phyloP scores from a whole-genome alignment of 148 eudicot genomes.

The Pouteria glomerata region DNA sequence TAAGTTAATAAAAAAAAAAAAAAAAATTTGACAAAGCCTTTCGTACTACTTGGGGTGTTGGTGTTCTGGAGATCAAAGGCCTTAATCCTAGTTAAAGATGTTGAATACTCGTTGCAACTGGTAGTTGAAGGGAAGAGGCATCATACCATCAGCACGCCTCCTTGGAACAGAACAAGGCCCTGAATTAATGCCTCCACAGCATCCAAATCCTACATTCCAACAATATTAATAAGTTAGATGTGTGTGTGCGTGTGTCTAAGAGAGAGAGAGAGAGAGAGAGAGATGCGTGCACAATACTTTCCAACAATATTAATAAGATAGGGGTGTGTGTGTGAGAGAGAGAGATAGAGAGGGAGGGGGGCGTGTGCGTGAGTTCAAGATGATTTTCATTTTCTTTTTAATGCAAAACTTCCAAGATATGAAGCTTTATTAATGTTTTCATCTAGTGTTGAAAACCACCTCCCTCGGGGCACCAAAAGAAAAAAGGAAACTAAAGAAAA shows the following conservation, averaged over 20 bases:
- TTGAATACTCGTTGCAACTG: neutral
- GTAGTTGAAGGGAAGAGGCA: constrained; percentile 9
- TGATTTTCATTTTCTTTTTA: neutral
- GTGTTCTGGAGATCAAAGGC: no score
- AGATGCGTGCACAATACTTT: no score
- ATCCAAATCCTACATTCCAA: constrained; percentile 74
- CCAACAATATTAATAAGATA: neutral
- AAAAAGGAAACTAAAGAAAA: no score
- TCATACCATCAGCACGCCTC: constrained; percentile 95
- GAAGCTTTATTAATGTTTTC: neutral
- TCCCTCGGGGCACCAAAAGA: neutral
- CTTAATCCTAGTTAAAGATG: no score
- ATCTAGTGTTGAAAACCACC: no score
- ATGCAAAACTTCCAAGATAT: neutral
- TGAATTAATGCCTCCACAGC: constrained; percentile 99
- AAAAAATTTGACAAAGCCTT: no score
- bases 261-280: neutral
- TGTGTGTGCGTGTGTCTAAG: no score
- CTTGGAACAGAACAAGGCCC: constrained; percentile 97
- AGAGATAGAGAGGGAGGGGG: neutral
- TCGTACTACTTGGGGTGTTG: no score
- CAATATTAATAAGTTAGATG: neutral
- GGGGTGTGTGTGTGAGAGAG: neutral
- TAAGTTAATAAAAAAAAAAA: neutral
- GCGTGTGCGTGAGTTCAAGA: neutral